A percentile compares a stretch with the other conserved stretches of the same genome.
phyloP scores from a whole-genome alignment of 164 flowering plant genomes.

The Tinospora cordifolia region DNA sequence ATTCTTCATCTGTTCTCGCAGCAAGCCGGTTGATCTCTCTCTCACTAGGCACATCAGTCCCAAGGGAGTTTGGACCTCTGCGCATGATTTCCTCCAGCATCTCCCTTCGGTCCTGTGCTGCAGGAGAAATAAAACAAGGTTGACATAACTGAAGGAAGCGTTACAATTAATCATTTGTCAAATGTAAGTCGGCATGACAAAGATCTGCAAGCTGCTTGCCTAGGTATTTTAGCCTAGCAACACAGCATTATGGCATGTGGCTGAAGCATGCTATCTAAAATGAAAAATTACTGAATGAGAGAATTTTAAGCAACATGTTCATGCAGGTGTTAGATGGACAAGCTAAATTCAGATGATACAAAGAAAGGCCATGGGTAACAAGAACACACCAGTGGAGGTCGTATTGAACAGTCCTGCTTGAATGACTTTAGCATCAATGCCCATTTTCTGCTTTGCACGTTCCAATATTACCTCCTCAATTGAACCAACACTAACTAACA shows the following conservation, averaged over 20 bases:
- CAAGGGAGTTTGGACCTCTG: conserved; percentile 79
- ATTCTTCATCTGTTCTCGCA: conserved; percentile 88
- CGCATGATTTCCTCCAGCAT: conserved; percentile 93
- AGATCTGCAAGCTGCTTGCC: background rate
- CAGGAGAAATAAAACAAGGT: conserved; percentile 8
- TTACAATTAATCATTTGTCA: background rate
- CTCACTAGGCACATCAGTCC: conserved; percentile 95
- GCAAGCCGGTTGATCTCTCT: conserved; percentile 95
- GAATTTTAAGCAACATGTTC: no score
- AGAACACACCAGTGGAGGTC: conserved; percentile 82
- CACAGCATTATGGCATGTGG: background rate
- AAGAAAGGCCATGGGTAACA: no score
- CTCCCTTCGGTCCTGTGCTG: conserved; percentile 91
- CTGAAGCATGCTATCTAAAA: conserved; percentile 1
- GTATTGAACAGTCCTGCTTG: conserved; percentile 98
- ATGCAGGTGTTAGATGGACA: no score
- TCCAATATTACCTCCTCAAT: conserved; percentile 94
- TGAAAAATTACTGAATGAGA: background rate
- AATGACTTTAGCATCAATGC: conserved; percentile 97
- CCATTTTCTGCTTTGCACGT: conserved; percentile 97
- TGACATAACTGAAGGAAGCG: background rate
- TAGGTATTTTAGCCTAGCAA: background rate
- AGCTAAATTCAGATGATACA: no score
- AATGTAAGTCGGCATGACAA: background rate
- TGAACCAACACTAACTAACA: conserved; percentile 93